Conservation (phyloP, 306 rosid genomes). For the Sesbania bispinosa region DNA sequence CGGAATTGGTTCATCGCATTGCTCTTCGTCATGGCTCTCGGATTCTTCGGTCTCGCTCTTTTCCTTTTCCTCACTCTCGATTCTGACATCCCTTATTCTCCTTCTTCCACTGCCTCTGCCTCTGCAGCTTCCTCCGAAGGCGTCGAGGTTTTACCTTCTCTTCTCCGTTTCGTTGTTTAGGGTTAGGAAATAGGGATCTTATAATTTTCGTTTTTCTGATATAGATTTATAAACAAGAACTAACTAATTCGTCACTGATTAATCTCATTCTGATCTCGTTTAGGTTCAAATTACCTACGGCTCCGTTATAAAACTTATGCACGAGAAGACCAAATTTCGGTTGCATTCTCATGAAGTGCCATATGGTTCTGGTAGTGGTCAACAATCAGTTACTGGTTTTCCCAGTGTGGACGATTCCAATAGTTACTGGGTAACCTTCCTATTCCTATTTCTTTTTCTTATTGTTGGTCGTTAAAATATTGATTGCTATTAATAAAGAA, state of each 20-base stretch:
- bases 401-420: slow-evolving; percentile 83
- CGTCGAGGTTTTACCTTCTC: slow-evolving; percentile 56
- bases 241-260: too few species aligned
- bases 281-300: slow-evolving; percentile 81
- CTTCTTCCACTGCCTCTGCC: slow-evolving; percentile 54
- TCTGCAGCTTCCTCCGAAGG: slow-evolving; percentile 70
- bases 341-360: slow-evolving; percentile 99
- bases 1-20: slow-evolving; percentile 81
- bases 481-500: too few species aligned
- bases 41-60: slow-evolving; percentile 64
- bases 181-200: slow-evolving; percentile 8
- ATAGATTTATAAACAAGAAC: background rate
- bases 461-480: background rate
- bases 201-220: too few species aligned
- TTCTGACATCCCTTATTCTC: slow-evolving; percentile 47
- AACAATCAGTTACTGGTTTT: slow-evolving; percentile 94
- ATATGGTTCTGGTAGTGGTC: slow-evolving; percentile 99
- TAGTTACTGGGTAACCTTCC: slow-evolving; percentile 80
- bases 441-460: background rate
- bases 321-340: slow-evolving; percentile 82
- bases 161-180: background rate
- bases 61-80: slow-evolving; percentile 78
- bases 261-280: background rate
- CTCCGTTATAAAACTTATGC: slow-evolving; percentile 82
- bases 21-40: slow-evolving; percentile 81